Conservation (phyloP, 192 early-diverging fungal genomes). For the Cladochytrium replicatum region DNA sequence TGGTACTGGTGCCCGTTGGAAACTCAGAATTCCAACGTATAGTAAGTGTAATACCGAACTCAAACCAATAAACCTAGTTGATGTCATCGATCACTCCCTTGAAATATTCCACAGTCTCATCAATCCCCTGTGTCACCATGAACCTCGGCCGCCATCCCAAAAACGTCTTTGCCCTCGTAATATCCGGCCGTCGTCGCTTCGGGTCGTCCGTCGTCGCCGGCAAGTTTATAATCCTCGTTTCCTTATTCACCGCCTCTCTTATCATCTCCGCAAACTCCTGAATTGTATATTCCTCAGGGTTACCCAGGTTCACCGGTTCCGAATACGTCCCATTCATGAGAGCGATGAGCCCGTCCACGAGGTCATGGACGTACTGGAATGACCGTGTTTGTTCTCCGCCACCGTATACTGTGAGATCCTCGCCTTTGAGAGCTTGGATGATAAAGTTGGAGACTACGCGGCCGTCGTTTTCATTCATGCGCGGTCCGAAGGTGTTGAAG, state of each 20-base stretch:
- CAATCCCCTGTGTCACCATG: slow-evolving; percentile 63
- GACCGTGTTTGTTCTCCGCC: slow-evolving; percentile 70
- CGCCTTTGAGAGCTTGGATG: slow-evolving; percentile 65
- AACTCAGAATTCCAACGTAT: no score
- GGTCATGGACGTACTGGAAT: slow-evolving; percentile 78
- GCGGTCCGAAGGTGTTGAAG: slow-evolving; percentile 63
- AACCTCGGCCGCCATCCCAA: slow-evolving; percentile 67
- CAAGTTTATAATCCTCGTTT: slow-evolving; percentile 48
- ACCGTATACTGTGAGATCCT: slow-evolving; percentile 71
- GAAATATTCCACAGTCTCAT: slow-evolving; percentile 74
- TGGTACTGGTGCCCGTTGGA: no score
- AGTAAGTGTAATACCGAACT: no score
- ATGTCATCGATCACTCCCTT: no score
- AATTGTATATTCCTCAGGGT: slow-evolving; percentile 78
- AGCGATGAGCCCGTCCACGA: slow-evolving; percentile 70
- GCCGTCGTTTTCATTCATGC: slow-evolving; percentile 76
- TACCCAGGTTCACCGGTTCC: slow-evolving; percentile 72
- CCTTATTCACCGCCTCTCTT: slow-evolving; percentile 45
- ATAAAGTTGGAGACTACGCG: slow-evolving; percentile 82
- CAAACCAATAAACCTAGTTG: no score
- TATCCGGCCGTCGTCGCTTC: slow-evolving; percentile 64
- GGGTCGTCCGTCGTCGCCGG: slow-evolving; percentile 68
- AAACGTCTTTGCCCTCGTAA: slow-evolving; percentile 49
- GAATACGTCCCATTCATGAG: slow-evolving; percentile 61
- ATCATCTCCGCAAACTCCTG: slow-evolving; percentile 68